A percentile compares a stretch with the other conserved stretches of the same genome.
Evolutionary conservation across 1,284 basidiomycete species (phyloP).

Genomic region (Grifola frondosa): DNA sequence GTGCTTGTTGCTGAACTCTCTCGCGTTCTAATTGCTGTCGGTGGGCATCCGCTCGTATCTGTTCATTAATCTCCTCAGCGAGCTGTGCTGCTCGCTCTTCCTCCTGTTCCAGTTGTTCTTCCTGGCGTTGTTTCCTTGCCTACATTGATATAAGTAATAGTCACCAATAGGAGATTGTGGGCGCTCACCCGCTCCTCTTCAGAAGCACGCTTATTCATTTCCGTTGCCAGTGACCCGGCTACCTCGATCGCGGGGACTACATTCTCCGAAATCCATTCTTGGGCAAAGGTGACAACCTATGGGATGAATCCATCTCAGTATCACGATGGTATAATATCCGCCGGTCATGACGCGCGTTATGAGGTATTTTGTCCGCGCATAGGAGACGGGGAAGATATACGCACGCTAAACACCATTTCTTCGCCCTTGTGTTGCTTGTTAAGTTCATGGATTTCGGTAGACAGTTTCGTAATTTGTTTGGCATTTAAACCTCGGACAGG

Average conservation of each 20-base stretch:
- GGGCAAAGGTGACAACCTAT: constrained; percentile 63
- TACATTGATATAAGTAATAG: constrained; percentile 15
- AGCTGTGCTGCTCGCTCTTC: constrained; percentile 44
- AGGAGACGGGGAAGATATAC: too few species aligned
- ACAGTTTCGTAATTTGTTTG: constrained; percentile 53
- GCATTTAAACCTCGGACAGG: constrained; percentile 57
- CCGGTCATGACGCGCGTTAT: too few species aligned
- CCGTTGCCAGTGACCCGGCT: constrained; percentile 65
- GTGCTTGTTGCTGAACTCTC: constrained; percentile 52
- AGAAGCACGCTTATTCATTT: constrained; percentile 69
- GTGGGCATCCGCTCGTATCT: constrained; percentile 60
- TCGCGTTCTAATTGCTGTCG: constrained; percentile 48
- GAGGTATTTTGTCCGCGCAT: too few species aligned
- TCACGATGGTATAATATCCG: too few species aligned
- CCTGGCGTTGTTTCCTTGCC: constrained; percentile 45
- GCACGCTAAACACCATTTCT: constrained; percentile 74
- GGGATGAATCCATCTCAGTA: not conserved
- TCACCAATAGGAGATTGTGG: too few species aligned
- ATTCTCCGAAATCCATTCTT: constrained; percentile 67
- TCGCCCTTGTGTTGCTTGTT: constrained; percentile 59
- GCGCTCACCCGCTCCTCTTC: constrained; percentile 62
- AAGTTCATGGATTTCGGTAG: constrained; percentile 58
- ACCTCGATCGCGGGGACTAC: constrained; percentile 58
- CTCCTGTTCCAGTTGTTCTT: constrained; percentile 49
- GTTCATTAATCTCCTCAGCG: constrained; percentile 57